A percentile compares a stretch with the other conserved stretches of the same genome.
Evolutionary conservation across 352 stramenopile species (phyloP).

Genomic region (Pythium vanterpoolii): DNA sequence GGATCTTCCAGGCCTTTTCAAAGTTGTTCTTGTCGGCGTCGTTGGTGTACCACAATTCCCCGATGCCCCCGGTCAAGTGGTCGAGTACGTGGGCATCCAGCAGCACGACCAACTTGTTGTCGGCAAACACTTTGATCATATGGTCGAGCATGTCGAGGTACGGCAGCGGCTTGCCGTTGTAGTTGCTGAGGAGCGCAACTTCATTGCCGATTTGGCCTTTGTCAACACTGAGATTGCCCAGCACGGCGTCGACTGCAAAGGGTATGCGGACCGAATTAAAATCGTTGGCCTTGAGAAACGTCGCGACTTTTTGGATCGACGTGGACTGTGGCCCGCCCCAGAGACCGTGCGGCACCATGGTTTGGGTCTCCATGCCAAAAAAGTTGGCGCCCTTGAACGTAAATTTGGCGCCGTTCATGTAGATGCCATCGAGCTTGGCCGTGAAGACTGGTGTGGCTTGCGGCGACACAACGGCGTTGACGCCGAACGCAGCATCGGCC

Average conservation of each 20-base stretch:
- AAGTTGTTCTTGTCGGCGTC: conserved; percentile 20
- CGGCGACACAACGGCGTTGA: not conserved
- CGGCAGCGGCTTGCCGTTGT: conserved; percentile 23
- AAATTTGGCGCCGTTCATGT: conserved; percentile 34
- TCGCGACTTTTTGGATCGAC: conserved; percentile 34
- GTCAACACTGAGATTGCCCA: conserved; percentile 33
- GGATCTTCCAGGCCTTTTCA: conserved; percentile 32
- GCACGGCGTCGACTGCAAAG: conserved; percentile 41
- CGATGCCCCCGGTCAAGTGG: conserved; percentile 30
- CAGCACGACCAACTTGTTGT: conserved; percentile 38
- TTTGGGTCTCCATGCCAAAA: conserved; percentile 65
- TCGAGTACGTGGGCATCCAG: conserved; percentile 51
- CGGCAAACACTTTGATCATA: conserved; percentile 29
- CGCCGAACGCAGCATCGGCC: not conserved
- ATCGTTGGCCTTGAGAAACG: conserved; percentile 31
- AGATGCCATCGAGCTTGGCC: conserved; percentile 29
- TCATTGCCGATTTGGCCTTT: conserved; percentile 45
- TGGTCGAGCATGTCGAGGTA: conserved; percentile 59
- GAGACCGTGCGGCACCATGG: conserved; percentile 52
- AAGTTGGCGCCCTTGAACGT: conserved; percentile 52
- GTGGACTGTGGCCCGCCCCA: conserved; percentile 56
- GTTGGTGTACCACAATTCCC: conserved; percentile 40
- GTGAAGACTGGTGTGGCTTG: conserved; percentile 20
- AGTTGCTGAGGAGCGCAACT: not conserved
- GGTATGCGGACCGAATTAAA: conserved; percentile 60